Evolutionary conservation across 345 rosid species (phyloP).

Genomic region (Viola odorata): DNA sequence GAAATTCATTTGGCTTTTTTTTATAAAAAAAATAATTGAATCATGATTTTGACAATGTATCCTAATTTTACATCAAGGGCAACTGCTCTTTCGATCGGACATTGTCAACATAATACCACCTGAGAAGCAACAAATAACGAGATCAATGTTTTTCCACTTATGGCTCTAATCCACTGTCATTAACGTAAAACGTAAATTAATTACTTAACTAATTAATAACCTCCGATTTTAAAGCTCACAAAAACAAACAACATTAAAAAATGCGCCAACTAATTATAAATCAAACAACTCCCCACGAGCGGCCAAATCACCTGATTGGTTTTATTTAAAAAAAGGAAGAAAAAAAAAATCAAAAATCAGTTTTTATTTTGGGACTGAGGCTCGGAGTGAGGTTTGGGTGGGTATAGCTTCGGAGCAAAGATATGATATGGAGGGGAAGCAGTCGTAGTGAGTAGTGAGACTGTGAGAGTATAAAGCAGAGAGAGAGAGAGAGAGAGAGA

Average conservation of each 20-base stretch:
- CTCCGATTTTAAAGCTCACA: neutral
- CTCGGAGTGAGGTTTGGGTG: neutral
- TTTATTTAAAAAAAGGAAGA: too few relatives aligned
- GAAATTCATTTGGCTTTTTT: too few relatives aligned
- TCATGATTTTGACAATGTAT: too few relatives aligned
- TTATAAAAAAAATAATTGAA: too few relatives aligned
- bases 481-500: slow-evolving; percentile 11
- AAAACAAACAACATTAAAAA: neutral
- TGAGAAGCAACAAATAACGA: neutral
- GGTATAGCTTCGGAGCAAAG: slow-evolving; percentile 24
- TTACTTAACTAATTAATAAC: neutral
- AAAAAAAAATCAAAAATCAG: too few relatives aligned
- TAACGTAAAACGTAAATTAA: neutral
- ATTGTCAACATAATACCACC: too few relatives aligned
- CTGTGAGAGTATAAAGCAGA: slow-evolving; percentile 38
- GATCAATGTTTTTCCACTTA: neutral
- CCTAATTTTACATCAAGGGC: too few relatives aligned
- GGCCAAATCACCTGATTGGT: too few relatives aligned
- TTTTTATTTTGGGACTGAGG: neutral
- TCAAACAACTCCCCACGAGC: too few relatives aligned
- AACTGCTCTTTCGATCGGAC: too few relatives aligned
- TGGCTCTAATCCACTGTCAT: neutral
- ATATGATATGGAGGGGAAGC: slow-evolving; percentile 14
- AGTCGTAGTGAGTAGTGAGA: slow-evolving; percentile 14
- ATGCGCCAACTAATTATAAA: too few relatives aligned